Evolutionary conservation across 164 flowering plant species (phyloP).

Genomic region (Chimonanthus salicifolius): DNA sequence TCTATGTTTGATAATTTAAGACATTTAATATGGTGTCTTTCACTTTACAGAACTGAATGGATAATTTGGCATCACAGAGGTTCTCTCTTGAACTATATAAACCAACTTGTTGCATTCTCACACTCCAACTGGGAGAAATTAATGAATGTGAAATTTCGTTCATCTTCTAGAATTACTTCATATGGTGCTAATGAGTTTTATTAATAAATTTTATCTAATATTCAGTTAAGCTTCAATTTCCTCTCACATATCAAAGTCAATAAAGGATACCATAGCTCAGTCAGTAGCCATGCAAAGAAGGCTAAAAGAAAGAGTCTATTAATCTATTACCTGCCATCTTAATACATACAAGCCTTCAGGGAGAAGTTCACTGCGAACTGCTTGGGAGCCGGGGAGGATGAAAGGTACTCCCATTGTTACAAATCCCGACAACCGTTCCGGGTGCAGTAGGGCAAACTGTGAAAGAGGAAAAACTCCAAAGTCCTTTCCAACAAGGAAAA

Average conservation of each 20-base stretch:
- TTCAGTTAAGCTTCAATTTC: neutral
- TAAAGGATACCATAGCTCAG: neutral
- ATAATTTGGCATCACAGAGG: too few relatives aligned
- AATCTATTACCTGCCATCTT: constrained; percentile 37
- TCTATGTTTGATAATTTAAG: too few relatives aligned
- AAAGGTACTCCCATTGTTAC: constrained; percentile 45
- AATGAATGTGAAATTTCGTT: too few relatives aligned
- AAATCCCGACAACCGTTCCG: constrained; percentile 35
- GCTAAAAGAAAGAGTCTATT: neutral
- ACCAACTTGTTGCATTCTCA: too few relatives aligned
- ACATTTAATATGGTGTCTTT: too few relatives aligned
- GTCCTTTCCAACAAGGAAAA: constrained; percentile 49
- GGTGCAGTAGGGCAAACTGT: constrained; percentile 30
- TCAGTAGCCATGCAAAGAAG: neutral
- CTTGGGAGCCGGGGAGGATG: constrained; percentile 23
- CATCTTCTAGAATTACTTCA: too few relatives aligned
- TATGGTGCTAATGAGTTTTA: too few relatives aligned
- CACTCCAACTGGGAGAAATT: too few relatives aligned
- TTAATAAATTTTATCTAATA: neutral
- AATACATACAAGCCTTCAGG: constrained; percentile 55
- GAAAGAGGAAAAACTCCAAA: constrained; percentile 38
- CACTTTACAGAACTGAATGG: too few relatives aligned
- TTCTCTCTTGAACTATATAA: too few relatives aligned
- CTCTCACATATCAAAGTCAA: neutral
- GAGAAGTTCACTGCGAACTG: constrained; percentile 4